Percentiles rank a stretch among this genome's conserved stretches.
phyloP scores from a whole-genome alignment of 805 yeast genomes.

The Vanderwaltozyma polyspora region DNA sequence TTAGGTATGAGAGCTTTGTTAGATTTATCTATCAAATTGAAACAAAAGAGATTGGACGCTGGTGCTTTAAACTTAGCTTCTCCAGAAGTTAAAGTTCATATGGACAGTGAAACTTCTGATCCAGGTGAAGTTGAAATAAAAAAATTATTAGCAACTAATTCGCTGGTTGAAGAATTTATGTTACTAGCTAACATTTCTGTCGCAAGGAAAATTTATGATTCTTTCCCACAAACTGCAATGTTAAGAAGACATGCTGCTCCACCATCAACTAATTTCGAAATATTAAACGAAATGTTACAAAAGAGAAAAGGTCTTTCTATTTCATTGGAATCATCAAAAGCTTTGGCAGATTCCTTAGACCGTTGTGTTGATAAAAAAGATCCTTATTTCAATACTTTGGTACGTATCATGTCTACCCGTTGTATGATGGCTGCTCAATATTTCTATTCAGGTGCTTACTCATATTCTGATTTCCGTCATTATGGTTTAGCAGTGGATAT shows the following conservation, averaged over 20 bases:
- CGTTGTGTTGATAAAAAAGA: conserved; percentile 74
- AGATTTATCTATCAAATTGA: conserved; percentile 68
- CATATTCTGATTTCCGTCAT: conserved; percentile 87
- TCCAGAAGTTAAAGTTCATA: conserved; percentile 94
- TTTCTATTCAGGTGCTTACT: conserved; percentile 80
- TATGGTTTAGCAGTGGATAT: conserved; percentile 96
- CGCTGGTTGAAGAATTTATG: conserved; percentile 97
- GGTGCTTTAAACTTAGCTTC: conserved; percentile 96
- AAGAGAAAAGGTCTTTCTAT: conserved; percentile 66
- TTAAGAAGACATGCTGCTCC: conserved; percentile 97
- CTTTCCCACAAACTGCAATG: conserved; percentile 97
- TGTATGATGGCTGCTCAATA: conserved; percentile 99
- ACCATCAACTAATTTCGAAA: conserved; percentile 85
- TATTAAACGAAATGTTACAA: conserved; percentile 76
- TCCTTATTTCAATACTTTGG: conserved; percentile 82
- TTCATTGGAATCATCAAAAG: conserved; percentile 74
- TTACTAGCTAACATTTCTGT: conserved; percentile 92
- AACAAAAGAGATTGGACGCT: conserved; percentile 76
- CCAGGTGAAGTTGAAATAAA: conserved; percentile 93
- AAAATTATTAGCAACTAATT: conserved; percentile 78
- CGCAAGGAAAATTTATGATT: conserved; percentile 82
- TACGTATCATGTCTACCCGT: conserved; percentile 94
- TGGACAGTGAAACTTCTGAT: conserved; percentile 95
- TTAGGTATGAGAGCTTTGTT: conserved; percentile 78
- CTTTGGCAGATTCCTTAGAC: conserved; percentile 89